These are phyloP conservation scores for Cladosporium oxysporum DNA, from an alignment of 2,329 filamentous ascomycete species.

Conservation along the genomic window DNA sequence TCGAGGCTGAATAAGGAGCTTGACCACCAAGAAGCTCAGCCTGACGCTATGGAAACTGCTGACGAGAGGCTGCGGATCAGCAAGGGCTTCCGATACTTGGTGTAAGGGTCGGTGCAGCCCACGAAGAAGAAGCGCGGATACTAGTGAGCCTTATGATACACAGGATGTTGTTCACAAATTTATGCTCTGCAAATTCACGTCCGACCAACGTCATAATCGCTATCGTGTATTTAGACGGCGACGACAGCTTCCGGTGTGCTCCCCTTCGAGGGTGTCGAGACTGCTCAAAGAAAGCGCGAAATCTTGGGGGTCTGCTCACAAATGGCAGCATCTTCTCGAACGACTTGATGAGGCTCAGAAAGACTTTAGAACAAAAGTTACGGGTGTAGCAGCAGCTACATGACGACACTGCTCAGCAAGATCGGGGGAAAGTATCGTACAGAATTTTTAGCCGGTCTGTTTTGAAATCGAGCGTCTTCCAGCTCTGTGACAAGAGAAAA, in stretches of 20 bases:
- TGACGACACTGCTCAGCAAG: too few species aligned
- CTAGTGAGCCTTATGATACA: background rate
- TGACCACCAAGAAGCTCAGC: slow-evolving; percentile 61
- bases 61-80: slow-evolving; percentile 50
- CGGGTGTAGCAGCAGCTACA: background rate
- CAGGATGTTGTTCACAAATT: background rate
- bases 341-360: background rate
- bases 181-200: background rate
- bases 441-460: too few species aligned
- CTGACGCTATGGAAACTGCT: slow-evolving; percentile 45
- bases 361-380: background rate
- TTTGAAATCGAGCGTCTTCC: background rate
- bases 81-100: slow-evolving; percentile 67
- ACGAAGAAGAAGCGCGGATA: background rate
- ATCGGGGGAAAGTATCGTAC: too few species aligned
- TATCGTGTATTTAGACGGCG: too few species aligned
- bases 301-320: background rate
- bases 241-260: too few species aligned
- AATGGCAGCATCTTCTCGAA: slow-evolving; percentile 6
- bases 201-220: too few species aligned
- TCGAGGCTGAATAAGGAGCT: slow-evolving; percentile 68
- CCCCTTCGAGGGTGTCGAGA: slow-evolving; percentile 16
- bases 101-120: background rate
- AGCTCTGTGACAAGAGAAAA: background rate
- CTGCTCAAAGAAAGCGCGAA: background rate